Percentiles rank a stretch among this genome's conserved stretches.
Evolutionary conservation across 306 rosid genomes (phyloP).

Genomic region (Vigna trinervia): DNA sequence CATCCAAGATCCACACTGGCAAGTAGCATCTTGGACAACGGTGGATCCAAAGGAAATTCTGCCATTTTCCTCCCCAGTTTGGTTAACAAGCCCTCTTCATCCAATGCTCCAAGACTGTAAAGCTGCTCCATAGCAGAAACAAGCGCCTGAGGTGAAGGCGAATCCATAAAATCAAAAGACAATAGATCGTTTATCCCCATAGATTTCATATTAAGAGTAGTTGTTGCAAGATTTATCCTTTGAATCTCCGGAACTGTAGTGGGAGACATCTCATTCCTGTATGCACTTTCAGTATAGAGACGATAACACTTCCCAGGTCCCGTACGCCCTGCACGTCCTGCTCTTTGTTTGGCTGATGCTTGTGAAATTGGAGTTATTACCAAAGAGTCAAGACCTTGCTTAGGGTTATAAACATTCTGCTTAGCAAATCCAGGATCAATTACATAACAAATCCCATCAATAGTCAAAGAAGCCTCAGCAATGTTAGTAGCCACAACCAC

Average conservation of each 20-base stretch:
- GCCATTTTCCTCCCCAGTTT: constrained; percentile 93
- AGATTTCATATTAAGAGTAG: constrained; percentile 77
- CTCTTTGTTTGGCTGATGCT: constrained; percentile 91
- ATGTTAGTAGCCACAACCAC: constrained; percentile 93
- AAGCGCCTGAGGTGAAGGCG: constrained; percentile 90
- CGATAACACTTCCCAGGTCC: constrained; percentile 91
- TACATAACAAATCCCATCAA: constrained; percentile 82
- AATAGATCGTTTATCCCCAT: constrained; percentile 83
- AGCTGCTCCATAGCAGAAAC: constrained; percentile 83
- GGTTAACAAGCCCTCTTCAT: constrained; percentile 84
- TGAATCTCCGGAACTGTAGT: constrained; percentile 82
- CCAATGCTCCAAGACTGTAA: constrained; percentile 85
- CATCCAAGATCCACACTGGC: constrained; percentile 95
- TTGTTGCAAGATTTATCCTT: constrained; percentile 74
- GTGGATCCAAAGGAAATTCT: constrained; percentile 88
- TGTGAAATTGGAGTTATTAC: constrained; percentile 87
- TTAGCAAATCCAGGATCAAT: constrained; percentile 93
- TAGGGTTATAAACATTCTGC: constrained; percentile 85
- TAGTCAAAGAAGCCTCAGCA: constrained; percentile 90
- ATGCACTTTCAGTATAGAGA: constrained; percentile 86
- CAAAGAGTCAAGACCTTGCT: constrained; percentile 83
- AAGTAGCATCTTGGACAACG: constrained; percentile 85
- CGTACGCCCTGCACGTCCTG: constrained; percentile 90
- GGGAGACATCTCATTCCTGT: constrained; percentile 82
- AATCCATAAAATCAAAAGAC: constrained; percentile 87